Conservation (phyloP, 495 filamentous ascomycete genomes). For the Haplographium delicatum region DNA sequence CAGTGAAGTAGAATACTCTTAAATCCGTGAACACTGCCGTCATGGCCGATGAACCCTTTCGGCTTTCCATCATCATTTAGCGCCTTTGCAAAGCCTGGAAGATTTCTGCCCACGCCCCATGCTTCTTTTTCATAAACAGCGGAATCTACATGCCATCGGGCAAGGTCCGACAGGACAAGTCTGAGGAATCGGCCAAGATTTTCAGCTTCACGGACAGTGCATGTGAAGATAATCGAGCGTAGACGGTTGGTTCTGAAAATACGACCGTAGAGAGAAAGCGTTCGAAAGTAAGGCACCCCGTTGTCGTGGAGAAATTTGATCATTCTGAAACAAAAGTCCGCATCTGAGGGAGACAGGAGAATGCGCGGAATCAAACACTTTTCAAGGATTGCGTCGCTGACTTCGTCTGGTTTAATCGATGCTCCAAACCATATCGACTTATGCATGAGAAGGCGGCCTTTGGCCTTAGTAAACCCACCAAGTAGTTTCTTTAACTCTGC, state of each 20-base stretch:
- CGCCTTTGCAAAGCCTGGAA: slow-evolving; percentile 53
- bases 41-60: slow-evolving; percentile 66
- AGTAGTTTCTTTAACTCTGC: slow-evolving; percentile 68
- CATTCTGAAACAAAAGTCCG: slow-evolving; percentile 80
- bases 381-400: slow-evolving; percentile 74
- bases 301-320: slow-evolving; percentile 78
- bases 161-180: slow-evolving; percentile 70
- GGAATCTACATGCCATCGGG: slow-evolving; percentile 77
- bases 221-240: slow-evolving; percentile 75
- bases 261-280: slow-evolving; percentile 74
- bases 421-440: slow-evolving; percentile 75
- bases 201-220: slow-evolving; percentile 84
- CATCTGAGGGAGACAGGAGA: slow-evolving; percentile 76
- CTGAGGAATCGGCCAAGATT: slow-evolving; percentile 85
- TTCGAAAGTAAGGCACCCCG: slow-evolving; percentile 80
- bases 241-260: slow-evolving; percentile 78
- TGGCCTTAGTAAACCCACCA: slow-evolving; percentile 55
- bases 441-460: slow-evolving; percentile 63
- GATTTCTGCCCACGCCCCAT: slow-evolving; percentile 33
- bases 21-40: slow-evolving; percentile 59
- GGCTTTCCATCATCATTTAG: slow-evolving; percentile 61
- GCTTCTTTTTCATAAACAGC: slow-evolving; percentile 75
- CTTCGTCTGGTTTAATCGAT: slow-evolving; percentile 55
- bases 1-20: slow-evolving; percentile 80
- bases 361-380: slow-evolving; percentile 87